Base-by-base conservation (phyloP, 768 basidiomycete species). In the Austroboletus festivus region DNA sequence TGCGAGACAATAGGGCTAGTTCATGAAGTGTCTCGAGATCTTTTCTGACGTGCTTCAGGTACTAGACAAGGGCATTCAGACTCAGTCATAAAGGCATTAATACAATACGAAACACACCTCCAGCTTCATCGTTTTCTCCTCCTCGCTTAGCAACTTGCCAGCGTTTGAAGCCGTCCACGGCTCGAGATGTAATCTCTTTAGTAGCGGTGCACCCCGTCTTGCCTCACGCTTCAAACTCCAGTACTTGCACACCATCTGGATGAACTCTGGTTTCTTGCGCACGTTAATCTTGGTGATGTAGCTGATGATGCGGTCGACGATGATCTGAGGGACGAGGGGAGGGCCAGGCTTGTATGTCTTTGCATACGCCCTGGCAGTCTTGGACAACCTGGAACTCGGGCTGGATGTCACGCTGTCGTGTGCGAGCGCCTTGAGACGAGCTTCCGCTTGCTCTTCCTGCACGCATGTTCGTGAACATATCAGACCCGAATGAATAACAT, bases 191-290 rank as follows among this genome's bases (percentile, higher is more conserved):
- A 99, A 64, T 45, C 96, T 65, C 68, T 98, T 98, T 55, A 99
- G 68, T 51, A 98, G 68, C 11, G 96, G 95, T 9, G 96, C 96
- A 4, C 96, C 96, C 34, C 95, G 70, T 52, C 96, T 78, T 1
- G 83, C 91, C 64, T 98, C 95, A 4, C 96, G 75, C 70, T 99
- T 98, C 67, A 99, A 66, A 68, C 96, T 97, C 96, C 96, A 99
- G 61, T 97, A 99, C 60, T 83, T 80, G 60, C 89, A 94, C 26
- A 93, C 74, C 59, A 82, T 68, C 41, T 82, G 77, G 12, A 98
- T 69, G 47, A 94, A 89, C 38, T 89, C 85, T 3, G 69, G 58
- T 61, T 88, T 91, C 65, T 89, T 92, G 52, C 86, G 73, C 4
- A 96, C 71, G 26, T 65, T 73, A 35, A 95, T 73, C 56, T 82